phyloP scores from a whole-genome alignment of 768 basidiomycete species.

The Phlebiopsis gigantea region DNA sequence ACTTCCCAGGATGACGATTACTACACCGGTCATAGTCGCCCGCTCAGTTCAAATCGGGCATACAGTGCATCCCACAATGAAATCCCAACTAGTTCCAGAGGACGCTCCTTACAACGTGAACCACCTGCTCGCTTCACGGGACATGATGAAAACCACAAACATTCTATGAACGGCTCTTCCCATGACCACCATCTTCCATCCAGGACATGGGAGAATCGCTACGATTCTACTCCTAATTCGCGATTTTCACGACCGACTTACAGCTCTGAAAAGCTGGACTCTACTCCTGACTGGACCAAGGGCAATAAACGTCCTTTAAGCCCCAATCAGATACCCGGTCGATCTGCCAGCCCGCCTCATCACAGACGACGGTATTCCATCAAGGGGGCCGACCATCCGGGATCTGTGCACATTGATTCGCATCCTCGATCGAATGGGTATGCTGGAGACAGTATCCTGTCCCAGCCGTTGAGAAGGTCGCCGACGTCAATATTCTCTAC shows the following conservation, averaged over 20 bases:
- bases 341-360: neutral
- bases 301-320: conserved; percentile 1
- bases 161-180: neutral
- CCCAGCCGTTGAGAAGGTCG: neutral
- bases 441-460: no score
- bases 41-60: neutral
- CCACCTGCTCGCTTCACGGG: neutral
- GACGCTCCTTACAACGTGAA: neutral
- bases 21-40: neutral
- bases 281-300: neutral
- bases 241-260: neutral
- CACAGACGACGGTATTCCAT: neutral
- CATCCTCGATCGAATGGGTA: neutral
- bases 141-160: neutral
- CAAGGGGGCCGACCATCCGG: neutral
- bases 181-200: neutral
- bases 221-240: neutral
- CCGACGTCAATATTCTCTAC: neutral
- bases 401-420: neutral
- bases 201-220: neutral
- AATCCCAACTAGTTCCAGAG: neutral
- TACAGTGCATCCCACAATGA: neutral
- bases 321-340: neutral
- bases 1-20: neutral
- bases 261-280: neutral